Base-by-base conservation (phyloP, 2,329 filamentous ascomycete genomes). In the Colletotrichum filicis region DNA sequence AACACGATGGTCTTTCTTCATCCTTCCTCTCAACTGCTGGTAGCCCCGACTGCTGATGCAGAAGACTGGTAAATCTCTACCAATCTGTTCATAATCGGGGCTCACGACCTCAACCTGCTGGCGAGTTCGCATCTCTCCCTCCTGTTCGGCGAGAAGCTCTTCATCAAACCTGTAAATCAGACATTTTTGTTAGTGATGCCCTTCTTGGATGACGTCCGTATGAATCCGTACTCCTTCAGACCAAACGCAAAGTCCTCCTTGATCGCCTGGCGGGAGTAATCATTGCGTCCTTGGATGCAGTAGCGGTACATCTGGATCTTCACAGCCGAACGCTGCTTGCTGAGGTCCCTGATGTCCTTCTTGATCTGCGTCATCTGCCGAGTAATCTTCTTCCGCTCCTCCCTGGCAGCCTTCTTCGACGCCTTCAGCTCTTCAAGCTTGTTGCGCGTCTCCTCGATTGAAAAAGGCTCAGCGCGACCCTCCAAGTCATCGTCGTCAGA, bases 21-120 rank as follows among this genome's bases (percentile, higher is more conserved):
- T 77, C 4, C 88, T 84, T 1, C 88, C 89, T 52, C 84, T 82
- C n/a, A 93, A 80, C 76, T 90, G 90, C 75, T 93, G 90, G 66
- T 92, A 93, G 0, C 87, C 90, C 57, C 88, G 83, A 59, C 88
- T 89, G 70, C 89, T 91, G 19, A 93, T 88, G 74, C 91, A 93
- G 76, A 92, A 93, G 1, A 93, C 90, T 0, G 90, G 87, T 0
- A 93, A 82, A 0, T 82, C 84, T 9, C 79, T 79, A 0, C 88
- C 90, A 8, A 92, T 85, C 56, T 89, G 80, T 0, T 89, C 85
- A 65, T 93, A 93, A 76, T 92, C 86, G 11, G 89, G 85, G 3
- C 83, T 57, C 7, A 91, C 87, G n/a, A 85, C 0, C 2, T 60
- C 26, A 4, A 37, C 4, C 8, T 53, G 59, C 7, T 62, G 37